Evolutionary conservation across 2,329 filamentous ascomycete genomes (phyloP), one percentile per base, ranked within the genome.

Genomic region (Fusarium brevicatenulatum): DNA sequence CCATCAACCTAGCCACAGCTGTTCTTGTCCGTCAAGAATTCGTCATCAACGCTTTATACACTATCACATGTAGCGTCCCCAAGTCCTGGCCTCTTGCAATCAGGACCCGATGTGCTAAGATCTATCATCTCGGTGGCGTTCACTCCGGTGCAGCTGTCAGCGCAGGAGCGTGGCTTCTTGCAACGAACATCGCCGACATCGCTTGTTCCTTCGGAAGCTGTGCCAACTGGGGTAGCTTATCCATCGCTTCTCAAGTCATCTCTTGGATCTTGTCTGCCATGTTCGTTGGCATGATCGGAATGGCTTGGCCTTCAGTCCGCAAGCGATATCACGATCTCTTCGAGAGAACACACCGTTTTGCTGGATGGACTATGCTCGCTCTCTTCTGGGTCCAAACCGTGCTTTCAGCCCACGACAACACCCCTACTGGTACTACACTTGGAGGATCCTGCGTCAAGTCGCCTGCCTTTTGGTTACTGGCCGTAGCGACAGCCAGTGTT

Each of bases 281-380:
- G 57, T 86, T 93, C 70, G 73, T 88, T 55, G 77, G 83, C 28
- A 91, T 94, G 77, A 84, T 92, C 47, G 81, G 83, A 53, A 87
- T 90, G 58, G 91, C 93, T 2, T 87, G 91, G 78, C 92, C 93
- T 3, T 78, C 80, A 13, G 84, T 94, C 63, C 89, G 93, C 30
- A 84, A 86, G 73, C 86, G 84, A 36, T 85, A 86, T 69, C 93
- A 95, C 82, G 88, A 95, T 79, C 81, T 86, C 49, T 95, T 94
- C 77, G 93, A 95, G 82, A 82, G 88, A 55, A 87, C 87, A 37
- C 93, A 95, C 80, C 90, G 92, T 34, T 94, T 92, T 78, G 87
- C 87, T 13, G 92, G 92, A 12, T 95, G 92, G 92, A 84, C 86
- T 5, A 85, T 89, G 40, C 84, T 94, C 4, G 84, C 82, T 3